phyloP scores from a whole-genome alignment of 1,284 basidiomycete species.

The Malassezia caprae region DNA sequence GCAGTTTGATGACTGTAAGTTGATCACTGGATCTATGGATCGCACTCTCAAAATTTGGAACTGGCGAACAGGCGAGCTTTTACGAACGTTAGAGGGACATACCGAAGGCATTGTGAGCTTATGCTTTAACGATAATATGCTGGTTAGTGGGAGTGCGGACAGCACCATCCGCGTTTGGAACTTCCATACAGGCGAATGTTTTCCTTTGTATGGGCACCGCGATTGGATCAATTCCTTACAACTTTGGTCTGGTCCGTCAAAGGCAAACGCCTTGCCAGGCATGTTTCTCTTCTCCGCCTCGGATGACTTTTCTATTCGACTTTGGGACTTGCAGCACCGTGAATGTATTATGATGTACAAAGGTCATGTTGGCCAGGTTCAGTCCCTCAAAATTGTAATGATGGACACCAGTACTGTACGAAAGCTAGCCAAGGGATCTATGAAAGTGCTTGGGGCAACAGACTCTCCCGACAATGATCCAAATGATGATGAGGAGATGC shows the following conservation, averaged over 20 bases:
- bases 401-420: slow-evolving; percentile 40
- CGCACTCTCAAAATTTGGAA: slow-evolving; percentile 93
- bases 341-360: slow-evolving; percentile 73
- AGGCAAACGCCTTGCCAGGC: slow-evolving; percentile 19
- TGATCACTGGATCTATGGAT: slow-evolving; percentile 96
- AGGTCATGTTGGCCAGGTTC: slow-evolving; percentile 90
- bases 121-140: slow-evolving; percentile 80
- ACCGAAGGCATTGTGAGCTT: slow-evolving; percentile 83
- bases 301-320: slow-evolving; percentile 81
- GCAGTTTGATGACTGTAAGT: slow-evolving; percentile 89
- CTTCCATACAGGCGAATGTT: slow-evolving; percentile 79
- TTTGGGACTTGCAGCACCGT: slow-evolving; percentile 80
- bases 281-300: slow-evolving; percentile 76
- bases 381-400: slow-evolving; percentile 71
- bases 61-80: slow-evolving; percentile 85
- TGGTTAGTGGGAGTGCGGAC: slow-evolving; percentile 55
- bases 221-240: slow-evolving; percentile 96
- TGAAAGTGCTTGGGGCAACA: background rate
- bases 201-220: slow-evolving; percentile 78
- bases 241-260: slow-evolving; percentile 67
- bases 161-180: slow-evolving; percentile 62
- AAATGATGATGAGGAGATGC: background rate
- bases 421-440: slow-evolving; percentile 27
- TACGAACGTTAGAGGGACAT: slow-evolving; percentile 77
- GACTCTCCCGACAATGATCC: background rate